Base-by-base conservation (phyloP, 371 early-diverging fungal species). In the Saksenaea oblongispora region DNA sequence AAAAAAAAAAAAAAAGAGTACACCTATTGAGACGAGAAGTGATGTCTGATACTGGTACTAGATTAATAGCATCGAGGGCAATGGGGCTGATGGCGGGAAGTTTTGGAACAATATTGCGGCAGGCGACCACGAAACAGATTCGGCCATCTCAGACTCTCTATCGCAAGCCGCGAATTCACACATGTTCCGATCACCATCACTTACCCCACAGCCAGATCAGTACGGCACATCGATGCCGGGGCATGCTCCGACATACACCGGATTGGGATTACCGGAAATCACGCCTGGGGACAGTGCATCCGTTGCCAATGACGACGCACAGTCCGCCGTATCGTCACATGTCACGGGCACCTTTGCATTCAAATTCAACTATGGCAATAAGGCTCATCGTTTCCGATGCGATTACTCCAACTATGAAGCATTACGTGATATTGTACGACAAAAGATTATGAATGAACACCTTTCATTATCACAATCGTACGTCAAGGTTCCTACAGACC, bases 311-410 rank as follows among this genome's bases (percentile, higher is more conserved):
- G 75, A 76, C 17, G 76, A 69, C 28, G 27, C 61, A 36, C 59
- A 65, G 41, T 70, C 73, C 27, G 60, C 67, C 5, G 57, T 67
- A 34, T 73, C 73, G 27, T 59, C 64, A 22, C 18, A 47, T 58
- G 36, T 58, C 59, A 24, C 59, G 60, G 64, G 70, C 17, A 75
- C 54, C 0, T 93, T 90, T 65, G 83, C 88, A 10, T 94, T 95
- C 85, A 95, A 95, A 74, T 90, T 94, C 65, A 85, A 88, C 51
- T 58, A 62, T 17, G 83, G 63, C 34, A 63, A 87, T 41, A 88
- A 90, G 61, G 90, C 89, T 2, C 93, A 91, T 73, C 91, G 96
- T 35, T 91, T 94, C 67, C 84, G 84, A 26, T 78, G 87, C 14
- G 69, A 72, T 34, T 67, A 74, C 56, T 72, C 69, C 54, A 84